Conservation (phyloP, 139 green algal genomes). For the Gonium pectorale region DNA sequence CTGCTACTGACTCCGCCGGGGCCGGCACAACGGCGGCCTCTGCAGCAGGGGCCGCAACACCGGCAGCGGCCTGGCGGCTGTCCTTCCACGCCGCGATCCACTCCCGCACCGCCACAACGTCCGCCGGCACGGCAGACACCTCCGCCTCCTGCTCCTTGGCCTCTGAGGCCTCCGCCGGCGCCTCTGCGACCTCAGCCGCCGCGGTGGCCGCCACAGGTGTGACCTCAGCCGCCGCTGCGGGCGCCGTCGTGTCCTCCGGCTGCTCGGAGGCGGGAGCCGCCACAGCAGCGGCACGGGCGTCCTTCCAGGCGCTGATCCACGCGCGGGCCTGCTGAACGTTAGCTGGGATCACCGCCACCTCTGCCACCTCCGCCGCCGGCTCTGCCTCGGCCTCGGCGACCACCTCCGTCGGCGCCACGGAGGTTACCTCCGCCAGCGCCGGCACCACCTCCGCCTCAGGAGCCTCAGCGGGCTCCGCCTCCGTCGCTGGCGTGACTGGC, state of each 20-base stretch:
- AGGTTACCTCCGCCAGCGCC: too few relatives aligned
- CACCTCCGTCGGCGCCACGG: neutral
- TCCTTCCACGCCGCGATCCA: neutral
- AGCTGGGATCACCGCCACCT: too few relatives aligned
- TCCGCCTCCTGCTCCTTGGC: neutral
- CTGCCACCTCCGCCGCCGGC: neutral
- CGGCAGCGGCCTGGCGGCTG: neutral
- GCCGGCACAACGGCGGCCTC: neutral
- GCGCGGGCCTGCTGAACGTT: too few relatives aligned
- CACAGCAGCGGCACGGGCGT: too few relatives aligned
- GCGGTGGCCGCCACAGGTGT: neutral
- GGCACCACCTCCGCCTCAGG: too few relatives aligned
- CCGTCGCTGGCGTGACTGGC: too few relatives aligned
- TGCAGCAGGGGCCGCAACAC: neutral
- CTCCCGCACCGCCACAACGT: neutral
- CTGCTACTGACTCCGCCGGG: too few relatives aligned
- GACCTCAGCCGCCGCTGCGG: too few relatives aligned
- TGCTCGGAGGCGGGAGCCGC: too few relatives aligned
- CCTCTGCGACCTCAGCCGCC: neutral
- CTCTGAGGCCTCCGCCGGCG: neutral
- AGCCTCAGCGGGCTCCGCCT: too few relatives aligned
- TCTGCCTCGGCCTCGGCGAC: neutral
- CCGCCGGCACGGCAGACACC: neutral
- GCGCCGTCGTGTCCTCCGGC: too few relatives aligned
- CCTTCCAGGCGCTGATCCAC: too few relatives aligned